phyloP scores from a whole-genome alignment of 306 rosid species.

The Canavalia gladiata region DNA sequence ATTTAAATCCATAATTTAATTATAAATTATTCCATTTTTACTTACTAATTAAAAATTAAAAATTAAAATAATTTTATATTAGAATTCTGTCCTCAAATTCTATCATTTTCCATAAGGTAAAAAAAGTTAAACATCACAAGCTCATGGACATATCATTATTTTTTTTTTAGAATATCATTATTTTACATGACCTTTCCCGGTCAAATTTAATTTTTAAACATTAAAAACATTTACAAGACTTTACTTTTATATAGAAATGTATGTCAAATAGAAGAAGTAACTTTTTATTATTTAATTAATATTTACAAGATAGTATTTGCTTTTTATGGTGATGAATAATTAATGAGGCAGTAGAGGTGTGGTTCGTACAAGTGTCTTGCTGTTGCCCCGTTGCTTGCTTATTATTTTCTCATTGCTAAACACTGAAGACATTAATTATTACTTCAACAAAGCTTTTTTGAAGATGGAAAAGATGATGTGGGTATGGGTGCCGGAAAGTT shows the following conservation, averaged over 20 bases:
- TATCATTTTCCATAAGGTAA: no score
- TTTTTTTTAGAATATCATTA: not conserved
- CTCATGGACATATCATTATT: not conserved
- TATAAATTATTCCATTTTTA: no score
- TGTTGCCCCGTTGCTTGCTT: not conserved
- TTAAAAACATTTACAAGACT: no score
- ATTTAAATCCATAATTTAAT: no score
- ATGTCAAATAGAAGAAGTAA: no score
- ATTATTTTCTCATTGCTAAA: not conserved
- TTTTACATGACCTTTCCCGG: not conserved
- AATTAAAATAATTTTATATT: no score
- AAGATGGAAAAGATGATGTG: not conserved
- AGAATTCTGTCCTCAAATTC: no score
- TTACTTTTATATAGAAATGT: no score
- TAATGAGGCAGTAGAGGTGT: not conserved
- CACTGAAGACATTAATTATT: not conserved
- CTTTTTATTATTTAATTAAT: no score
- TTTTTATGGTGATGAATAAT: not conserved
- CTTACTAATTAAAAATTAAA: no score
- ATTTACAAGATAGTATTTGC: no score
- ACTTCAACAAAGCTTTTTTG: not conserved
- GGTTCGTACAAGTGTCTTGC: constrained; percentile 38
- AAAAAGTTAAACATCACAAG: not conserved
- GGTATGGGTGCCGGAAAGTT: not conserved
- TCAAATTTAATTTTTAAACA: no score